Evolutionary conservation across 208 protist genomes (phyloP).

Genomic region (Zelonia costaricensis): DNA sequence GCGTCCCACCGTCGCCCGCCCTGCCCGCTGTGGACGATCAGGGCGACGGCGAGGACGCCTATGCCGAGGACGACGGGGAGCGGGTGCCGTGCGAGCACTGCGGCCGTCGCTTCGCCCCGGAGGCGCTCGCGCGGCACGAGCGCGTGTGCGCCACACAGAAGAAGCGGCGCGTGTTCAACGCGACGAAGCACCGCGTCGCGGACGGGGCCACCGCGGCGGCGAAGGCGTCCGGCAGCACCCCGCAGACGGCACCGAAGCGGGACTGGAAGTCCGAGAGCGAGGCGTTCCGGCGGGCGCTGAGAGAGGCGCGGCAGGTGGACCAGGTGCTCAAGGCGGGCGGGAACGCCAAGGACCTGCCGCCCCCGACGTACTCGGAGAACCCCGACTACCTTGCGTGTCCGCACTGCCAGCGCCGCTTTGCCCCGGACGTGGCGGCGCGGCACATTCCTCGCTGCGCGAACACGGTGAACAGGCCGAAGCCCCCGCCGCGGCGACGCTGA

Average conservation of each 20-base stretch:
- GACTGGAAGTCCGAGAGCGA: constrained; percentile 87
- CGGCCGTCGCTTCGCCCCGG: constrained; percentile 69
- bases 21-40: too few relatives aligned
- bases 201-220: constrained; percentile 19
- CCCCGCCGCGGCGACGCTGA: constrained; percentile 67
- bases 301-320: constrained; percentile 76
- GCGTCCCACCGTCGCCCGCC: too few relatives aligned
- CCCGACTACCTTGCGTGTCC: constrained; percentile 84
- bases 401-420: constrained; percentile 88
- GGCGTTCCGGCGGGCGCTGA: constrained; percentile 75
- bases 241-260: constrained; percentile 41
- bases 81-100: constrained; percentile 73
- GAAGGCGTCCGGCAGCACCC: background rate
- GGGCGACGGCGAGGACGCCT: background rate
- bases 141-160: constrained; percentile 60
- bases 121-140: constrained; percentile 72
- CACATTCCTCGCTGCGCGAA: constrained; percentile 88
- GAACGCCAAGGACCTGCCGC: constrained; percentile 71
- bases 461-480: constrained; percentile 83
- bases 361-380: constrained; percentile 87
- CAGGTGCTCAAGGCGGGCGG: constrained; percentile 79
- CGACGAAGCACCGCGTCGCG: constrained; percentile 51
- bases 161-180: constrained; percentile 78
- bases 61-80: constrained; percentile 6
- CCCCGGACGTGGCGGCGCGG: constrained; percentile 70